Conservation (phyloP, 2,329 filamentous ascomycete species). For the Massarina eburnea region DNA sequence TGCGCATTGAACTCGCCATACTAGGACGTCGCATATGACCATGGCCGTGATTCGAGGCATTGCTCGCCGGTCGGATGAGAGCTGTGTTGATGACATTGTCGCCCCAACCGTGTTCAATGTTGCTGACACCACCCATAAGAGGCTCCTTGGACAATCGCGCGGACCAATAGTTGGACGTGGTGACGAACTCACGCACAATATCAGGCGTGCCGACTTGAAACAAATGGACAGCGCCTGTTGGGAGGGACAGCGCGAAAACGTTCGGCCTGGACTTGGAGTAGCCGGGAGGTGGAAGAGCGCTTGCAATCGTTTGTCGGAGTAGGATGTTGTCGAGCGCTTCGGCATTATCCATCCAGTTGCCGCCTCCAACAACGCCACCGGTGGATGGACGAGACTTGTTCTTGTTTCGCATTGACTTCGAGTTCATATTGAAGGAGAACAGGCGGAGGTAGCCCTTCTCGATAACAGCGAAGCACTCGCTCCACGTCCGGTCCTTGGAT, state of each 20-base stretch:
- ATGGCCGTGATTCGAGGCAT: constrained; percentile 25
- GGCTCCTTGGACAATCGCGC: constrained; percentile 92
- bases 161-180: constrained; percentile 96
- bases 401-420: constrained; percentile 72
- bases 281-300: constrained; percentile 82
- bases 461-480: constrained; percentile 91
- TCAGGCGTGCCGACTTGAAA: constrained; percentile 97
- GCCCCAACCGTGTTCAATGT: constrained; percentile 97
- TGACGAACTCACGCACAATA: constrained; percentile 92
- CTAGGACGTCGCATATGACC: constrained; percentile 52
- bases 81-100: constrained; percentile 70
- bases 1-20: constrained; percentile 63
- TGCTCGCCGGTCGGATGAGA: constrained; percentile 45
- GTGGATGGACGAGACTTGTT: constrained; percentile 57
- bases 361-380: constrained; percentile 80
- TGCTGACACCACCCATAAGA: constrained; percentile 87
- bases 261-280: constrained; percentile 89
- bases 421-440: constrained; percentile 84
- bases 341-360: constrained; percentile 98
- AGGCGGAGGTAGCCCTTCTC: constrained; percentile 92
- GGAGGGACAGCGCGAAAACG: constrained; percentile 91
- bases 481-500: constrained; percentile 92
- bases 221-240: constrained; percentile 92
- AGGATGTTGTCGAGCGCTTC: constrained; percentile 85
- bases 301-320: constrained; percentile 88